A percentile compares a stretch with the other conserved stretches of the same genome.
Conservation (phyloP, 768 basidiomycete genomes). For the Lepiota brunneoincarnata region DNA sequence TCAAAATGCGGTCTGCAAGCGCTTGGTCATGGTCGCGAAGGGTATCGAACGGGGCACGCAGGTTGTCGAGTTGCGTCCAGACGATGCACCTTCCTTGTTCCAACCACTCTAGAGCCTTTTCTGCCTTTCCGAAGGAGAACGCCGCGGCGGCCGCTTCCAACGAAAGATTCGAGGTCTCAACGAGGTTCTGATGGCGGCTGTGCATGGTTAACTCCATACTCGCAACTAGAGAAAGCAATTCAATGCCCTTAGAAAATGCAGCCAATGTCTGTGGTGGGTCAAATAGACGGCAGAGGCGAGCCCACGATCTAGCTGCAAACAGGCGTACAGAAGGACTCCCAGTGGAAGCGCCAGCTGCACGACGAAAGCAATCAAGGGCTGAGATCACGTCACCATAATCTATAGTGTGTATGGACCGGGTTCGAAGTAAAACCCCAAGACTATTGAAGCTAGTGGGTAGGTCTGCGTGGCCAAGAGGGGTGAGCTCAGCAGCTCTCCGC, state of each 20-base stretch:
- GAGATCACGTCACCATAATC: conserved; percentile 10
- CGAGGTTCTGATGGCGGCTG: not conserved
- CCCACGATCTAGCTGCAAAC: no score
- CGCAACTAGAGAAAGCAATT: not conserved
- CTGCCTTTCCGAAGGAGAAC: not conserved
- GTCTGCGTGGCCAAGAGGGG: not conserved
- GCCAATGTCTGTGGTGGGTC: not conserved
- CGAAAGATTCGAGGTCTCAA: no score
- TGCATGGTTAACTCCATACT: not conserved
- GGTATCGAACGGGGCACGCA: conserved; percentile 18
- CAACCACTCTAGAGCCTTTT: conserved; percentile 11
- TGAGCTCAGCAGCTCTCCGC: conserved; percentile 11
- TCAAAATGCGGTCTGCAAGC: conserved; percentile 14
- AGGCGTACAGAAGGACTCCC: no score
- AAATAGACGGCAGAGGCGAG: no score
- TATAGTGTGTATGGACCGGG: conserved; percentile 2
- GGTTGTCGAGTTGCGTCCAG: conserved; percentile 19
- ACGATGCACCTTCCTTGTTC: conserved; percentile 18
- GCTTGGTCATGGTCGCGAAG: conserved; percentile 15
- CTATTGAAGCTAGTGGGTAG: conserved; percentile 14
- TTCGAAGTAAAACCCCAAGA: conserved; percentile 17
- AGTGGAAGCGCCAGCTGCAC: not conserved
- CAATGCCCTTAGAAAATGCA: not conserved
- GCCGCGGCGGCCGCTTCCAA: no score
- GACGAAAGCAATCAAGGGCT: conserved; percentile 6